phyloP scores from a whole-genome alignment of 2,329 filamentous ascomycete species.

The Claviceps humidiphila region DNA sequence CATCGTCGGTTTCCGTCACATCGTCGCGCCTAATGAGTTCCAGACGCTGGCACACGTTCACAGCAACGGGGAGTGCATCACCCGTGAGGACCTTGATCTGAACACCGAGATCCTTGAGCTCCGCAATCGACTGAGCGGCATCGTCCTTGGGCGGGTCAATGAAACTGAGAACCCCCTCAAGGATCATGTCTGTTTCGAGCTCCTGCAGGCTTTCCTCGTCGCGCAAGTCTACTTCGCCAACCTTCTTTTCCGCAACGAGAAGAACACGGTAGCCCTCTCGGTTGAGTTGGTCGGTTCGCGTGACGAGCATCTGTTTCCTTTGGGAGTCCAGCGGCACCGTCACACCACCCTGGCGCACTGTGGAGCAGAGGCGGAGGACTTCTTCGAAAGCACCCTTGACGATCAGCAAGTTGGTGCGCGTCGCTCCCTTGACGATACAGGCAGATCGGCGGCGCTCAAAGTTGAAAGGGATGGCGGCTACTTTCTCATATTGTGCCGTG shows the following conservation, averaged over 20 bases:
- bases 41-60: slow-evolving; percentile 16
- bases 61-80: slow-evolving; percentile 15
- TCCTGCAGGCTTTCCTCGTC: slow-evolving; percentile 12
- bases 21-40: slow-evolving; percentile 9
- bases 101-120: slow-evolving; percentile 13
- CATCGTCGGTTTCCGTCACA: slow-evolving; percentile 8
- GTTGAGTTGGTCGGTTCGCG: slow-evolving; percentile 9
- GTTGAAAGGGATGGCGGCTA: slow-evolving; percentile 14
- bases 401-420: slow-evolving; percentile 14
- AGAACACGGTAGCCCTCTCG: slow-evolving; percentile 13
- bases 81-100: slow-evolving; percentile 17
- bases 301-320: slow-evolving; percentile 6
- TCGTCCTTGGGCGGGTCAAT: slow-evolving; percentile 18
- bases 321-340: slow-evolving; percentile 9
- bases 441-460: slow-evolving; percentile 15
- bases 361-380: slow-evolving; percentile 12
- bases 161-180: slow-evolving; percentile 16
- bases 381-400: slow-evolving; percentile 19
- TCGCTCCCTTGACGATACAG: slow-evolving; percentile 12
- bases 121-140: slow-evolving; percentile 13
- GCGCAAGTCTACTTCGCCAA: slow-evolving; percentile 5
- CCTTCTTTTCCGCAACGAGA: slow-evolving; percentile 12
- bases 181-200: slow-evolving; percentile 13
- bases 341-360: slow-evolving; percentile 8
- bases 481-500: slow-evolving; percentile 12